Percentiles rank a stretch among this genome's conserved stretches.
phyloP scores from a whole-genome alignment of 2,329 filamentous ascomycete species.

The Xylariaceae sp. region DNA sequence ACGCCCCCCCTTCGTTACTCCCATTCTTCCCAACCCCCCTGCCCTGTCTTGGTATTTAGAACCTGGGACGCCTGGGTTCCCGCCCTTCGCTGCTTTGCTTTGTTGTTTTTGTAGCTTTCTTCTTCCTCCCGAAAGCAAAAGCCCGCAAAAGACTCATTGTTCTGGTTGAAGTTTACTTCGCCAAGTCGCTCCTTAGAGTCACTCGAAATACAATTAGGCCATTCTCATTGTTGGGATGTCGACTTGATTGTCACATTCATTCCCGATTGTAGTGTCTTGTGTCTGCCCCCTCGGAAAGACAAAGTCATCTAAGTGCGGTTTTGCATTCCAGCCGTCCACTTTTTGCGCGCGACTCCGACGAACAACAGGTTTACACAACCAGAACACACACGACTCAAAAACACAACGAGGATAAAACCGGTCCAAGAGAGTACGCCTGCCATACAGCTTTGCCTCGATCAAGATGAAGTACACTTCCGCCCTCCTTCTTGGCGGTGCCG shows the following conservation, averaged over 20 bases:
- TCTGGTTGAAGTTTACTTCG: conserved; percentile 26
- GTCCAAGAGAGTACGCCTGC: too few species aligned
- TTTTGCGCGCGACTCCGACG: too few species aligned
- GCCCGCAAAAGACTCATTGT: conserved; percentile 28
- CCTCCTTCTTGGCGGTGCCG: conserved; percentile 24
- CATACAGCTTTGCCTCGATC: conserved; percentile 1
- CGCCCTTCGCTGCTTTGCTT: conserved; percentile 19
- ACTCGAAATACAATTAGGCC: conserved; percentile 8
- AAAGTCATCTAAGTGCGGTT: too few species aligned
- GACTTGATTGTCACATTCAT: conserved; percentile 23
- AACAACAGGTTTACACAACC: too few species aligned
- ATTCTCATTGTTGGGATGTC: conserved; percentile 14
- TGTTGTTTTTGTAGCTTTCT: conserved; percentile 13
- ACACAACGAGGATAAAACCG: too few species aligned
- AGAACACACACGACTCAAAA: too few species aligned
- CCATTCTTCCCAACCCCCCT: background rate
- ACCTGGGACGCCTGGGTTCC: conserved; percentile 13
- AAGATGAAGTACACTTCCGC: conserved; percentile 26
- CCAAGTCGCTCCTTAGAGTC: conserved; percentile 29
- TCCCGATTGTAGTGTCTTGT: conserved; percentile 6
- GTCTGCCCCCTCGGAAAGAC: too few species aligned
- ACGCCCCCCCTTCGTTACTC: conserved; percentile 10
- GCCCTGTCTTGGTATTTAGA: conserved; percentile 5
- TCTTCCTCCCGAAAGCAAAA: conserved; percentile 23
- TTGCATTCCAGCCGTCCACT: conserved; percentile 10